Conservation (phyloP, 371 early-diverging fungal genomes). For the Blakeslea trispora region DNA sequence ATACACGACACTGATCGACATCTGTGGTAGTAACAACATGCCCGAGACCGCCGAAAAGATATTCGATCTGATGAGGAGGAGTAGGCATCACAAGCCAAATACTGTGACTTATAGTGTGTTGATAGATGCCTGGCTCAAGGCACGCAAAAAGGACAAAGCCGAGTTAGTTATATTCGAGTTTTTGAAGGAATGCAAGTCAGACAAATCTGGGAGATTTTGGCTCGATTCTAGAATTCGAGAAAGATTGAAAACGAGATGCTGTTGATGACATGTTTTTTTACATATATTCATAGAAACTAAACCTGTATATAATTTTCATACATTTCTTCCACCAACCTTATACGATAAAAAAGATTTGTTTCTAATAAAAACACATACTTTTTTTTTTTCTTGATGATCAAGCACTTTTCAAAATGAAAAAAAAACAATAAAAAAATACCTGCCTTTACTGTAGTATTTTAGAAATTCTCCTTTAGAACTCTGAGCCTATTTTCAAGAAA, state of each 20-base stretch:
- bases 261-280: conserved; percentile 3
- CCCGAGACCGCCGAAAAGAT: conserved; percentile 46
- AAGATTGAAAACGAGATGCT: conserved; percentile 16
- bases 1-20: conserved; percentile 42
- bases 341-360: no score
- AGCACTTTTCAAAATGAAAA: no score
- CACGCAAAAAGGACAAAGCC: conserved; percentile 31
- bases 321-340: no score
- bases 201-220: conserved; percentile 34
- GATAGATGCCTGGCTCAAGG: conserved; percentile 45
- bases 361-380: no score
- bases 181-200: conserved; percentile 23
- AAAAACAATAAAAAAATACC: no score
- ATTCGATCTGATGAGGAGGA: conserved; percentile 46
- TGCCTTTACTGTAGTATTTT: no score
- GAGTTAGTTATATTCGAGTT: conserved; percentile 36
- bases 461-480: no score
- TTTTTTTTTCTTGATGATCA: no score
- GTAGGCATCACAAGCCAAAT: conserved; percentile 30
- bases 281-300: no score
- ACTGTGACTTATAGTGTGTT: conserved; percentile 48
- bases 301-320: no score
- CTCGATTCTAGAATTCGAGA: conserved; percentile 30
- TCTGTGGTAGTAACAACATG: conserved; percentile 32
- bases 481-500: no score